Evolutionary conservation across 2,329 filamentous ascomycete genomes (phyloP).

Genomic region (Fusarium clavum): DNA sequence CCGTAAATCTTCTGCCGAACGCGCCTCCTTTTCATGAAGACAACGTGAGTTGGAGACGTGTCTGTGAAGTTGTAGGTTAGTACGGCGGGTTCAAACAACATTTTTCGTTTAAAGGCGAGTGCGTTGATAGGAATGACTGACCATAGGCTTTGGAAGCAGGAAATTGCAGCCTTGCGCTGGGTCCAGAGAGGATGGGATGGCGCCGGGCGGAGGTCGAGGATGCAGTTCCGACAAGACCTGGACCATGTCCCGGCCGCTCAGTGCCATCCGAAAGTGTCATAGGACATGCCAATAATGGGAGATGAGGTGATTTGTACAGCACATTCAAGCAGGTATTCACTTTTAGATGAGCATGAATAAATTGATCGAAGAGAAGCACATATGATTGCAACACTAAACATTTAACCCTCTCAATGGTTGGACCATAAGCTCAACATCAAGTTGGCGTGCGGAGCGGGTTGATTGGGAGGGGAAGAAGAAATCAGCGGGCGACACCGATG

Average conservation of each 20-base stretch:
- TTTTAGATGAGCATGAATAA: neutral
- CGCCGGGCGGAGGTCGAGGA: constrained; percentile 25
- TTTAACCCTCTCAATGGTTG: neutral
- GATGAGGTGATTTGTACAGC: constrained; percentile 11
- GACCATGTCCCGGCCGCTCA: constrained; percentile 29
- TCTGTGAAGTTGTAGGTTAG: constrained; percentile 15
- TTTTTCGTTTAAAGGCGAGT: constrained; percentile 13
- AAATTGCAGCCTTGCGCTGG: neutral
- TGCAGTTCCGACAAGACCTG: constrained; percentile 32
- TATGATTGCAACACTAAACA: neutral
- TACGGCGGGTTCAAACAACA: constrained; percentile 16
- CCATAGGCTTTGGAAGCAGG: constrained; percentile 1
- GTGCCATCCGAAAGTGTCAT: constrained; percentile 15
- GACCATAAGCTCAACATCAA: neutral
- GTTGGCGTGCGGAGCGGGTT: neutral
- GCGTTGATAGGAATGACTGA: neutral
- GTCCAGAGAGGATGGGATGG: neutral
- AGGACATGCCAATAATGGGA: constrained; percentile 3
- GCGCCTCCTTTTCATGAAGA: constrained; percentile 20
- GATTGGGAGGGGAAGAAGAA: constrained; percentile 13
- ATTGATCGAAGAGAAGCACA: neutral
- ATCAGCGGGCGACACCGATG: constrained; percentile 34
- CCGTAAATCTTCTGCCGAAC: constrained; percentile 28
- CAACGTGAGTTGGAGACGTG: constrained; percentile 9
- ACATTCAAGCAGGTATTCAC: neutral